Evolutionary conservation across 2,329 filamentous ascomycete species (phyloP).

Genomic region (Pseudofabraea citricarpa): DNA sequence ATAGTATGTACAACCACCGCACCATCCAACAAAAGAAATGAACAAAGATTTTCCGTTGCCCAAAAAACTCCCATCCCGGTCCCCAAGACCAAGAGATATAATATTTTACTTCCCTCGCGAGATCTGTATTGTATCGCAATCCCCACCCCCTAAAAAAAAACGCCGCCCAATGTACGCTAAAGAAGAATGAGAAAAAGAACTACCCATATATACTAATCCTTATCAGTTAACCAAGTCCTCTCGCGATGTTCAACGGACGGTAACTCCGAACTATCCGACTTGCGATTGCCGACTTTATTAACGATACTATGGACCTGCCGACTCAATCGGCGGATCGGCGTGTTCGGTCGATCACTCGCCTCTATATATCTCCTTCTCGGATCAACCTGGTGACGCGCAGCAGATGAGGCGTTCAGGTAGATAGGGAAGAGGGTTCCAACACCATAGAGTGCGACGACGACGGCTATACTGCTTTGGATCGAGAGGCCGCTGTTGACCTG

Average conservation of each 20-base stretch:
- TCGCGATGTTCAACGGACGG: constrained; percentile 14
- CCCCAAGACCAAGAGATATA: too few relatives aligned
- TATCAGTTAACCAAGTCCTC: constrained; percentile 1
- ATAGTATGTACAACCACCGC: too few relatives aligned
- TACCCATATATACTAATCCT: too few relatives aligned
- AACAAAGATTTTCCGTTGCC: too few relatives aligned
- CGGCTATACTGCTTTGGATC: constrained; percentile 19
- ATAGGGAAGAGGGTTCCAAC: constrained; percentile 19
- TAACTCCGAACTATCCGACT: constrained; percentile 8
- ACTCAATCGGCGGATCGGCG: constrained; percentile 10
- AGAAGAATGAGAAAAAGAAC: too few relatives aligned
- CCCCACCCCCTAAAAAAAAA: too few relatives aligned
- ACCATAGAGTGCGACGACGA: constrained; percentile 21
- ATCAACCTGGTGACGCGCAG: constrained; percentile 21
- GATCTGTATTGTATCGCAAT: too few relatives aligned
- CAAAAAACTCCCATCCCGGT: too few relatives aligned
- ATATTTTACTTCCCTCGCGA: too few relatives aligned
- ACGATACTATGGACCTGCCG: constrained; percentile 5
- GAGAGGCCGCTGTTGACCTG: constrained; percentile 8
- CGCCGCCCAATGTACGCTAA: too few relatives aligned
- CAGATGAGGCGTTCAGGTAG: constrained; percentile 19
- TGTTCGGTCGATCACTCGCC: constrained; percentile 1
- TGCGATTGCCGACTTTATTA: background rate
- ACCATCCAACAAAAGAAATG: too few relatives aligned
- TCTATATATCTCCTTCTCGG: constrained; percentile 2